Base-by-base conservation (phyloP, 768 basidiomycete genomes). In the Psilocybe cyanescens region DNA sequence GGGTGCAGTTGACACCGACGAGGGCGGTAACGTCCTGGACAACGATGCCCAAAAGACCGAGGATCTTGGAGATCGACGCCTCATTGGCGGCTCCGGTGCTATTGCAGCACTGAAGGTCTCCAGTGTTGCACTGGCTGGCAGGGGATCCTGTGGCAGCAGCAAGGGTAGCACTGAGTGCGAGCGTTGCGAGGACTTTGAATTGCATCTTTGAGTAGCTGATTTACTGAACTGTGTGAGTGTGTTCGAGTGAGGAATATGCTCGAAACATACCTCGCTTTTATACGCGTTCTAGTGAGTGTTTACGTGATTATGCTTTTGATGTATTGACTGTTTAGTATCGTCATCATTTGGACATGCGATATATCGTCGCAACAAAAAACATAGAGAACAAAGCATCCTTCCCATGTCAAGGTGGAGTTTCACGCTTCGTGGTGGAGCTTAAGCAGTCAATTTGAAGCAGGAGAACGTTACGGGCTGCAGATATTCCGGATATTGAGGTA, bases 51-150 rank as follows among this genome's bases (percentile, higher is more conserved):
- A 60, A 57, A 68, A 58, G 30, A n/a, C 31, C 33, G 65, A 58
- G 59, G 44, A 72, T 65, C 14, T 64, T 8, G 6, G 53, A 12
- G 39, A 61, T 49, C n/a, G 51, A 2, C 4, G 52, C 17, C 17
- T 44, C 49, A 50, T 16, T 24, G 1, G 54, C 55, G 19, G 58
- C 6, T 45, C 65, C 49, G 31, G 53, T 50, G 46, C 56, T 65
- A 54, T 67, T 28, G 67, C 71, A 65, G 66, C 72, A 73, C 49
- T 70, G 67, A n/a, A 73, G 37, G 19, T 41, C 30, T n/a, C 52
- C 52, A 24, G 52, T 54, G 58, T 66, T 65, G 66, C 67, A 68
- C 58, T 66, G 65, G 49, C 60, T 58, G 45, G 57, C 56, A 5
- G 63, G 54, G 28, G 52, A 16, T 29, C 30, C 60, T 51, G 60